Percentiles rank a stretch among this genome's conserved stretches.
Conservation (phyloP, 1,284 basidiomycete species). For the Hypsizygus ulmarius region DNA sequence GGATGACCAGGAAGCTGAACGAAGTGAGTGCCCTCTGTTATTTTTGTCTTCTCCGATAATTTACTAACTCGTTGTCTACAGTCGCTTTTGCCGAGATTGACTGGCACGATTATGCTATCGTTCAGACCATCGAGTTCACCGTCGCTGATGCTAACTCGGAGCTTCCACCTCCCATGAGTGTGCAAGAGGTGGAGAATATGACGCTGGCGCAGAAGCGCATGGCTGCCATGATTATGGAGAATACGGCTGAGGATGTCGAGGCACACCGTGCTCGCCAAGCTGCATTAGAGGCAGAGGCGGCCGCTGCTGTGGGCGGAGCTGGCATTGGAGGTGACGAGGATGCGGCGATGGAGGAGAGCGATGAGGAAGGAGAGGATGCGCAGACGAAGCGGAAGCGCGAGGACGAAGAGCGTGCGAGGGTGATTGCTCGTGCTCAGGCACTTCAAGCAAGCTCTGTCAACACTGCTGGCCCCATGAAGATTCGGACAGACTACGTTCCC, state of each 20-base stretch:
- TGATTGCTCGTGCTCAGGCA: constrained; percentile 75
- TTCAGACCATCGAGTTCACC: constrained; percentile 98
- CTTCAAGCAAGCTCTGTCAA: constrained; percentile 76
- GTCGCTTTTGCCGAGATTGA: constrained; percentile 96
- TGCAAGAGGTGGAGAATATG: constrained; percentile 95
- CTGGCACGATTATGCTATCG: constrained; percentile 99
- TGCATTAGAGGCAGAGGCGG: constrained; percentile 75
- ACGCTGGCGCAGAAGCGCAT: constrained; percentile 96
- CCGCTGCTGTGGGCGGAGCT: constrained; percentile 62
- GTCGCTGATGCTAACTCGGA: constrained; percentile 88
- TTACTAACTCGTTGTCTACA: constrained; percentile 27
- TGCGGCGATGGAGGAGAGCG: constrained; percentile 72
- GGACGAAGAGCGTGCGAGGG: constrained; percentile 73
- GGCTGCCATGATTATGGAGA: constrained; percentile 98
- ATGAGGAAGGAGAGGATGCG: constrained; percentile 70
- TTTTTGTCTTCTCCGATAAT: constrained; percentile 35
- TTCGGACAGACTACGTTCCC: constrained; percentile 94
- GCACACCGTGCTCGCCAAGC: constrained; percentile 76
- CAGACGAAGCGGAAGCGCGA: constrained; percentile 66
- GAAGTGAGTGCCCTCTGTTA: constrained; percentile 58
- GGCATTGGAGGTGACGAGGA: constrained; percentile 55
- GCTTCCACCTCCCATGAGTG: constrained; percentile 91
- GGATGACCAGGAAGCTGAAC: constrained; percentile 88
- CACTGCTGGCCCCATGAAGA: constrained; percentile 87
- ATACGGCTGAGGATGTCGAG: constrained; percentile 80